Evolutionary conservation across 2,329 filamentous ascomycete species (phyloP), one percentile per base, ranked within the genome.

Genomic region (Fusarium bulbicola): DNA sequence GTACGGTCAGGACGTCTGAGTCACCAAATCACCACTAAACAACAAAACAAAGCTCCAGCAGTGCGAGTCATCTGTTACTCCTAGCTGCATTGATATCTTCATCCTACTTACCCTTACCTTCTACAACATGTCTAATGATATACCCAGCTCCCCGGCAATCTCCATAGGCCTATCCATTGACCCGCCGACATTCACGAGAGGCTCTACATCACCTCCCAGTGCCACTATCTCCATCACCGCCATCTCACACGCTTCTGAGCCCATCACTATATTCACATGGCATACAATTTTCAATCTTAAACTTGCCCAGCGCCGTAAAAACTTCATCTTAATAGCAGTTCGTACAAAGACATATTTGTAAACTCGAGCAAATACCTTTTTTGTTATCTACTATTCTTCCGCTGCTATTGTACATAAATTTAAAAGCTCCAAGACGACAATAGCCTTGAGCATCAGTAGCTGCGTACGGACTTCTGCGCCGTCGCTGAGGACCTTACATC

Each of bases 401-500:
- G 0, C 18, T 20, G 6, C 18, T 5, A 21, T 21, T 7, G 7
- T 21, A 28, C 18, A 46, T 21, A 6, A 28, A 15, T 15, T 28
- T 1, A 21, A 16, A 47, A 3, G 18, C 20, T 21, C 3, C 4
- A 15, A 47, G 14, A 7, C 20, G 20, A 30, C 20, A 47, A 47
- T 3, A 12, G 20, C 10, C 6, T 32, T 14, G 40, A 15, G 26
- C 2, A 10, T 58, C 39, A 12, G 32, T 32, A 4, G 18, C 40
- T 14, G 59, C 69, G 21, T 59, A 72, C n/a, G 54, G 50, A 15
- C 54, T 70, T 32, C 32, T 68, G 15, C 30, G 13, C 12, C 30
- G 12, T 32, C 12, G 39, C 20, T 34, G 76, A 6, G 64, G 65
- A 1, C 82, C 82, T 53, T 76, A 75, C 24, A 63, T 76, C 66